Conservation (phyloP, 2,329 filamentous ascomycete genomes). For the Coleophoma eucalyptorum region DNA sequence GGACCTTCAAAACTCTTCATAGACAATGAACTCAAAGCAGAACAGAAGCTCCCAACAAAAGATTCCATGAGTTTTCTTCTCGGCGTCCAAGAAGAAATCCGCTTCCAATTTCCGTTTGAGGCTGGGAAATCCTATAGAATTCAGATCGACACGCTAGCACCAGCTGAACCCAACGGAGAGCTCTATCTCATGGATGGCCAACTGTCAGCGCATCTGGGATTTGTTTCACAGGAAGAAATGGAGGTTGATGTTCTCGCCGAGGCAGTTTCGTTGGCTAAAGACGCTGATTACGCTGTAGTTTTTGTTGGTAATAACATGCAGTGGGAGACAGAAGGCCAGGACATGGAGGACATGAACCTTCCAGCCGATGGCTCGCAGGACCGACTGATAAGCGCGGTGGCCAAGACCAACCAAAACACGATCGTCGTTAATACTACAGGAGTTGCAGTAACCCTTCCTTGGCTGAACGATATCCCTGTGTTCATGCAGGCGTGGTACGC, state of each 20-base stretch:
- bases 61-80: constrained; percentile 9
- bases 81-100: constrained; percentile 3
- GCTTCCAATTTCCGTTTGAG: constrained; percentile 4
- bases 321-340: constrained; percentile 10
- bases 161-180: constrained; percentile 5
- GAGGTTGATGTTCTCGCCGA: constrained; percentile 26
- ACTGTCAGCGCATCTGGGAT: constrained; percentile 3
- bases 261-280: constrained; percentile 49
- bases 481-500: constrained; percentile 50
- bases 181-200: constrained; percentile 8
- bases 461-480: constrained; percentile 2
- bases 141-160: constrained; percentile 1
- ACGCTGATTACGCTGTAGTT: constrained; percentile 55
- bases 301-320: constrained; percentile 52
- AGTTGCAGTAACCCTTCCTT: neutral
- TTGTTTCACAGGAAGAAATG: constrained; percentile 18
- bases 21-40: constrained; percentile 1
- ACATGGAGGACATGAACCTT: constrained; percentile 9
- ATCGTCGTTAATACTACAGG: constrained; percentile 4
- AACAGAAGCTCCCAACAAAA: constrained; percentile 2
- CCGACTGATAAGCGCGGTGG: constrained; percentile 40
- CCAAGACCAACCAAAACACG: constrained; percentile 29
- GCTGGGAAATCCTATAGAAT: constrained; percentile 5
- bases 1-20: constrained; percentile 10
- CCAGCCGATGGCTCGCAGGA: constrained; percentile 4